Evolutionary conservation across 1,284 basidiomycete genomes (phyloP), one percentile per base, ranked within the genome.

Genomic region (Ustilago tritici): DNA sequence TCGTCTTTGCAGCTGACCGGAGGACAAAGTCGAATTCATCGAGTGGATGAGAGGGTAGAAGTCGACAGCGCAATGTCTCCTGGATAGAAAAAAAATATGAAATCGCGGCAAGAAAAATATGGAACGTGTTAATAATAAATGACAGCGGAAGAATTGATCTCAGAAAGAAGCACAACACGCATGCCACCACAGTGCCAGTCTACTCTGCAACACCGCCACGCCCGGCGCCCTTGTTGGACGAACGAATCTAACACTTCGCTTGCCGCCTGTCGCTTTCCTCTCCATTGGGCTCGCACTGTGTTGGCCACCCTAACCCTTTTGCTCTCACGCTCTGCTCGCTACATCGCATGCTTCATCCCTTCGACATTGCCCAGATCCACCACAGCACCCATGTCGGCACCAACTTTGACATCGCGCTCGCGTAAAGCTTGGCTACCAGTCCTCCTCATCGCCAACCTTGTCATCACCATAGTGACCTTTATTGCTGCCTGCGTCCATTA

Each of bases 401-500:
- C 50, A 19, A 12, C n/a, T 15, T 34, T 47, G 2, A 34, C 54
- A 0, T 35, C 54, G 6, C 38, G 34, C 19, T 56, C 69, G 5
- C 59, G 63, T 19, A 71, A 31, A 47, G 23, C 52, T 9, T 71
- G 70, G 64, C 61, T 75, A 4, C 54, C 61, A 41, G 15, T 49
- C 9, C 32, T 76, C 0, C 56, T 70, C n/a, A 11, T 55, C 19
- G 54, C 61, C 54, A 67, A 66, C 19, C 41, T 76, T 2, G 23
- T 38, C 40, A 34, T 65, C 49, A 65, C 67, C 11, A 49, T 63
- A 14, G 23, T 23, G 10, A 28, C 61, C 0, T 76, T 76, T 50
- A 61, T 65, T 38, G 68, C 61, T n/a, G 66, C 73, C 15, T 76
- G 74, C 53, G 15, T 76, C 14, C 56, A 71, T 52, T 76, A 59